phyloP scores from a whole-genome alignment of 345 rosid genomes.

The Linum lewisii region DNA sequence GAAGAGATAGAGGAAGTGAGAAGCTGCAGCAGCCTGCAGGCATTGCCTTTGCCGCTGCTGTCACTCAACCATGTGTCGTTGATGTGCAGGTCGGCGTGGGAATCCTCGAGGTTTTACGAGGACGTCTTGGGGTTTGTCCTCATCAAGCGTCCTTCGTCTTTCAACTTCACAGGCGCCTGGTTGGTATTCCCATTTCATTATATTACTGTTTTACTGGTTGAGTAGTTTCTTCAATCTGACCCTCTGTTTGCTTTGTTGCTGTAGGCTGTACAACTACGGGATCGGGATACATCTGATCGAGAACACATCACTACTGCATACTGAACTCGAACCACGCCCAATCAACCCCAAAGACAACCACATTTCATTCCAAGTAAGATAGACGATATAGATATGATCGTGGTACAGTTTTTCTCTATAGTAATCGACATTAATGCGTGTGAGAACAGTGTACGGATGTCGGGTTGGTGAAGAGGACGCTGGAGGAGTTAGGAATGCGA shows the following conservation, averaged over 20 bases:
- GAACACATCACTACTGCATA: conserved; percentile 19
- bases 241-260: background rate
- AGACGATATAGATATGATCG: background rate
- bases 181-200: conserved; percentile 1
- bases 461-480: conserved; percentile 35
- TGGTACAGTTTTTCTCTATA: too few relatives aligned
- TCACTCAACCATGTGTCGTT: conserved; percentile 46
- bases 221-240: too few relatives aligned
- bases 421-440: too few relatives aligned
- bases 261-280: conserved; percentile 49
- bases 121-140: conserved; percentile 41
- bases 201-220: background rate
- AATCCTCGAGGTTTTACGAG: conserved; percentile 33
- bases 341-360: conserved; percentile 57
- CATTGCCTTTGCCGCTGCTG: conserved; percentile 41
- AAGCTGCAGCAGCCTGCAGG: conserved; percentile 13
- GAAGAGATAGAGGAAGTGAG: conserved; percentile 27
- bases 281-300: conserved; percentile 47
- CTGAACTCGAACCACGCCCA: conserved; percentile 36
- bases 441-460: conserved; percentile 45
- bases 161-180: conserved; percentile 59
- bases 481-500: conserved; percentile 37
- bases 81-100: conserved; percentile 42
- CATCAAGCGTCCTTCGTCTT: conserved; percentile 58
- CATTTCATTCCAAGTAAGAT: conserved; percentile 42